Base-by-base conservation (phyloP, 331 rosid species). In the Spiraea crenata region DNA sequence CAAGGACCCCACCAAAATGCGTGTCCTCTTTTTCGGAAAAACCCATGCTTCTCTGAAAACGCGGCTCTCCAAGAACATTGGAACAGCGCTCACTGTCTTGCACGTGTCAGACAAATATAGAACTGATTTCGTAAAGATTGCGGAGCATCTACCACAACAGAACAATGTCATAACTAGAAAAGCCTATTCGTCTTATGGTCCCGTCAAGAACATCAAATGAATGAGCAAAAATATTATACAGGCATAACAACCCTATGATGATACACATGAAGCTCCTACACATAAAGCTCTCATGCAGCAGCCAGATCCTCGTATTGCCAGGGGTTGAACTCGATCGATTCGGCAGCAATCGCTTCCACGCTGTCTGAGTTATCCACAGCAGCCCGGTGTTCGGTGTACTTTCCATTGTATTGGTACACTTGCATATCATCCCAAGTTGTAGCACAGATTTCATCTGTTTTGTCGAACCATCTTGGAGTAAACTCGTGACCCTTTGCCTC, bases 351-450 rank as follows among this genome's bases (percentile, higher is more conserved):
- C 7, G 86, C 81, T 15, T 79, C 78, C 17, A 45, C 10, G 65
- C 83, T 65, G 70, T 75, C 77, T 0, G 86, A 82, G 75, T 65
- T 72, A 60, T 87, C 90, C 8, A 74, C 35, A n/a, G 82, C 87
- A 40, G 85, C 86, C 60, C 80, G 89, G 61, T 90, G 85, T 65
- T 84, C 79, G 0, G 81, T 11, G 73, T 90, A 90, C 80, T 80
- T 82, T 68, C 88, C 90, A 46, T 90, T 90, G 59, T 79, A 90
- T 56, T 74, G 85, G 76, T 85, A 90, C 56, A 90, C 74, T 81
- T 90, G 88, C 85, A 88, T 71, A 62, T 88, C 92, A 54, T 90
- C 96, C 96, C 93, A 90, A 10, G 93, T 92, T 67, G 96, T 87
- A 51, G 84, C 0, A 37, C 82, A 62, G 60, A 85, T 82, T 73